Evolutionary conservation across 225 moss, liverwort and hornwort genomes (phyloP).

Genomic region (Sphagnum tenellum): DNA sequence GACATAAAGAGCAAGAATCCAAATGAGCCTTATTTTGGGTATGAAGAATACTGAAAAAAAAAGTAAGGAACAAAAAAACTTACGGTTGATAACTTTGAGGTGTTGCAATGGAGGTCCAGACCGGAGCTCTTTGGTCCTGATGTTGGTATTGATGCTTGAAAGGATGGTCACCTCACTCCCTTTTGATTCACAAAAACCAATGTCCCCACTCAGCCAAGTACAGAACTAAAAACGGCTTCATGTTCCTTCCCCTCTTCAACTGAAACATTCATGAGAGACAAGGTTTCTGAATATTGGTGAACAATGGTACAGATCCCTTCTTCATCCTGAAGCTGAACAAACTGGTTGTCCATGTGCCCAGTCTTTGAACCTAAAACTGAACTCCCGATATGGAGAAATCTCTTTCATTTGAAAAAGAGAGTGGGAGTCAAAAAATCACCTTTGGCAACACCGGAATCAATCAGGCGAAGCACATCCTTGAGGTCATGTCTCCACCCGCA

Average conservation of each 20-base stretch:
- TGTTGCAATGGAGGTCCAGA: slow-evolving; percentile 16
- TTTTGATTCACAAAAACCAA: background rate
- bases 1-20: too few relatives aligned
- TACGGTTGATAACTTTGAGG: slow-evolving; percentile 29
- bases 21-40: too few relatives aligned
- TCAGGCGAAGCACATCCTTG: slow-evolving; percentile 37
- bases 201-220: too few relatives aligned
- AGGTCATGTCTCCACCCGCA: slow-evolving; percentile 45
- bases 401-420: too few relatives aligned
- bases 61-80: background rate
- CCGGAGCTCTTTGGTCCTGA: slow-evolving; percentile 20
- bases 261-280: too few relatives aligned
- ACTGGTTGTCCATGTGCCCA: too few relatives aligned
- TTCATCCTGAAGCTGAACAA: too few relatives aligned
- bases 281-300: too few relatives aligned
- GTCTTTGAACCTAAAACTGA: background rate
- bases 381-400: background rate
- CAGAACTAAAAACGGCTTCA: too few relatives aligned
- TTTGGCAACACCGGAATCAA: slow-evolving; percentile 36
- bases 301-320: too few relatives aligned
- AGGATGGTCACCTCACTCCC: slow-evolving; percentile 48
- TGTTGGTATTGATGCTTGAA: slow-evolving; percentile 12
- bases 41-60: too few relatives aligned
- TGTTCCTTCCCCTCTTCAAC: too few relatives aligned
- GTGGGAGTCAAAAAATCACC: slow-evolving; percentile 8